Percentiles rank a stretch among this genome's conserved stretches.
phyloP scores from a whole-genome alignment of 805 yeast genomes.

The Crinitomyces ghanaensis region DNA sequence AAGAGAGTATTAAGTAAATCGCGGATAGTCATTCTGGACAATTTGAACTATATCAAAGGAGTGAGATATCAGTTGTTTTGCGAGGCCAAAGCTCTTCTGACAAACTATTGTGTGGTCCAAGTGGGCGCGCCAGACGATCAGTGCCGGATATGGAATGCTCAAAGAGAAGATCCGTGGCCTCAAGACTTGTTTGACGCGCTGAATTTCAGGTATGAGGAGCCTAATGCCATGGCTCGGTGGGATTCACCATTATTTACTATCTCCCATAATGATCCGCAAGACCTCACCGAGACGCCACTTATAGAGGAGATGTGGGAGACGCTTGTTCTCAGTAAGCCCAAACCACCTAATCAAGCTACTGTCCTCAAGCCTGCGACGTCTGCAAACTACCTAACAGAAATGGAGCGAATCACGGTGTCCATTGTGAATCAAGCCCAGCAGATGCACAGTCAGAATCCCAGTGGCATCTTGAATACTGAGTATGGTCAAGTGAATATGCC shows the following conservation, averaged over 20 bases:
- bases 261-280: conserved; percentile 39
- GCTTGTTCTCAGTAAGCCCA: conserved; percentile 41
- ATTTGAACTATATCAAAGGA: conserved; percentile 85
- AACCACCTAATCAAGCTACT: conserved; percentile 76
- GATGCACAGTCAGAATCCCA: conserved; percentile 41
- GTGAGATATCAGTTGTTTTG: conserved; percentile 89
- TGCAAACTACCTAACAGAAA: conserved; percentile 61
- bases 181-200: conserved; percentile 52
- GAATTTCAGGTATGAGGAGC: conserved; percentile 86
- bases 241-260: conserved; percentile 82
- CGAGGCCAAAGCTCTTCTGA: conserved; percentile 75
- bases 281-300: no score
- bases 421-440: conserved; percentile 54
- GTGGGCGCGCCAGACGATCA: conserved; percentile 55
- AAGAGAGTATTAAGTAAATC: conserved; percentile 62
- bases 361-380: conserved; percentile 68
- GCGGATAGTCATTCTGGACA: conserved; percentile 73
- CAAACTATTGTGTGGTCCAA: conserved; percentile 76
- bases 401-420: conserved; percentile 59
- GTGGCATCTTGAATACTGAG: conserved; percentile 26
- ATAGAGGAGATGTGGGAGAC: conserved; percentile 47
- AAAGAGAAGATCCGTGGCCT: conserved; percentile 44
- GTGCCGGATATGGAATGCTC: conserved; percentile 52
- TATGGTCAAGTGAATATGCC: conserved; percentile 52
- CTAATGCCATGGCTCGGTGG: conserved; percentile 78